Evolutionary conservation across 2,329 filamentous ascomycete species (phyloP), one percentile per base, ranked within the genome.

Genomic region (Penicillium sp.): DNA sequence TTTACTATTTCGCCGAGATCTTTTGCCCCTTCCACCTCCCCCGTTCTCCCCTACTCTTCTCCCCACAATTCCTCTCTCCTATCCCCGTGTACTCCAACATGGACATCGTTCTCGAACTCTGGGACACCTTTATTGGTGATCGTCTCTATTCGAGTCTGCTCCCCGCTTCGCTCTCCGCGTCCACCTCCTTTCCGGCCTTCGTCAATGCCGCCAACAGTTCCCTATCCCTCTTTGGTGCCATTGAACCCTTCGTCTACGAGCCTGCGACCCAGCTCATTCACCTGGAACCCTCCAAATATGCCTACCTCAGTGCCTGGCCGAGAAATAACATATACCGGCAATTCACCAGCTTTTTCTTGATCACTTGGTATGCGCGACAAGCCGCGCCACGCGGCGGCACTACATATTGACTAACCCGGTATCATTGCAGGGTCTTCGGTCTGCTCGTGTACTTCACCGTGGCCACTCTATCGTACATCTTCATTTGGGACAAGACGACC

Each of bases 401-500:
- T 2, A 18, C 15, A 20, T 27, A 9, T 35, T n/a, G 28, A 46
- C 49, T 56, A 33, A 56, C 47, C 4, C 3, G 29, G 8, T 41
- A 23, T 29, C 10, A 3, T 24, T 63, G 12, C n/a, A 96, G 91
- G 86, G 69, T 95, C 60, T 95, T 95, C 63, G 92, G 91, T 47
- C 72, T 91, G 29, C 57, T 90, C 41, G 77, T 93, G 48, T 97
- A 96, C 79, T 95, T 92, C 70, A 63, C 88, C 57, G 89, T 89
- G 66, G 88, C 91, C 3, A 79, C 84, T 5, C 77, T 95, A 15
- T 95, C 90, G 13, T 97, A 95, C 73, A 63, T 86, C 64, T 86
- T 95, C 74, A 79, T 96, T 66, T 96, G 95, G 75, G 91, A 96
- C 73, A 93, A 96, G 72, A 81, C 83, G 37, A 93, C 88, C 39